phyloP scores from a whole-genome alignment of 176 grass and related monocot species.

The Musa beccarii region DNA sequence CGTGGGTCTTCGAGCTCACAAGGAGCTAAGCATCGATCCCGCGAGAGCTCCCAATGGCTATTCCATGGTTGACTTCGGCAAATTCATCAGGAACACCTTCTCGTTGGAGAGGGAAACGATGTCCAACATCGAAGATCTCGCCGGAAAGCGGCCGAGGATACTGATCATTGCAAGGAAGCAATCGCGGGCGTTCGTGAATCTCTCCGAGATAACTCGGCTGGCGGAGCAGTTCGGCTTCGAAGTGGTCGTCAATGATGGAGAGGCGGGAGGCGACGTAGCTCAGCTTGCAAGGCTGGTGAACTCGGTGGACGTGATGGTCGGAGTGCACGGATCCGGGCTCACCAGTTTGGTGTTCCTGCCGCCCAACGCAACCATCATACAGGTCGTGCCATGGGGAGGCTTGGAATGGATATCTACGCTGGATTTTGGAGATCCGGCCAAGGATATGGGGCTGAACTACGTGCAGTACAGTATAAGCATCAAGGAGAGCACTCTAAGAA shows the following conservation, averaged over 20 bases:
- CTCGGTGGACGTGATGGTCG: conserved; percentile 56
- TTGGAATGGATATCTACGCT: conserved; percentile 49
- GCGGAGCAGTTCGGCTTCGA: conserved; percentile 60
- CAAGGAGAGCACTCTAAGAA: conserved; percentile 66
- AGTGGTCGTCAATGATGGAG: conserved; percentile 37
- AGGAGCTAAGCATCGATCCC: conserved; percentile 86
- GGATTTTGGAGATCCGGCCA: conserved; percentile 63
- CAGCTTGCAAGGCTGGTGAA: conserved; percentile 39
- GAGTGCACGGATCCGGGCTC: conserved; percentile 72
- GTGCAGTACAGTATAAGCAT: conserved; percentile 72
- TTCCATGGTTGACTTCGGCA: conserved; percentile 79
- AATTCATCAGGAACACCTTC: conserved; percentile 71
- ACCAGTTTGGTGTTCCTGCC: conserved; percentile 79
- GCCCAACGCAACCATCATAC: conserved; percentile 58
- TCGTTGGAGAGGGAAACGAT: conserved; percentile 34
- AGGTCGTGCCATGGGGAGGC: conserved; percentile 71
- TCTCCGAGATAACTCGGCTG: conserved; percentile 32
- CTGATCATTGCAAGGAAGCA: conserved; percentile 39
- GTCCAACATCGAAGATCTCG: conserved; percentile 42
- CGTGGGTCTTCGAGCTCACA: conserved; percentile 75
- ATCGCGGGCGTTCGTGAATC: conserved; percentile 44
- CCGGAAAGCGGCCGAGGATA: conserved; percentile 43
- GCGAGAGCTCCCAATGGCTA: conserved; percentile 54
- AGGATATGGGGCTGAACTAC: conserved; percentile 71
- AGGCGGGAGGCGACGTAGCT: neutral